Evolutionary conservation across 129 eudicot genomes (phyloP).

Genomic region (Artemisia annua): DNA sequence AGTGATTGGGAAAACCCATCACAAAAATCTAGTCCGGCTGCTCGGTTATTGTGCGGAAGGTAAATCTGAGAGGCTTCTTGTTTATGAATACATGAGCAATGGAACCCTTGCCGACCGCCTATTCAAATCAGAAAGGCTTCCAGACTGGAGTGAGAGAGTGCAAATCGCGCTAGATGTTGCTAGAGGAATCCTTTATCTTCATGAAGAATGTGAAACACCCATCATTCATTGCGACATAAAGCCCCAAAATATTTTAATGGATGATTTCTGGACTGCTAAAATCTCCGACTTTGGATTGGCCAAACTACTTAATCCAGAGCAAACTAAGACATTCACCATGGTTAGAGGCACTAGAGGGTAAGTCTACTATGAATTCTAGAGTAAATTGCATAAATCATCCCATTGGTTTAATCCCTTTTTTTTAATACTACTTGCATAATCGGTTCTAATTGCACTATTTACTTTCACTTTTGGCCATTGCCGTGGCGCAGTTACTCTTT

Average conservation of each 20-base stretch:
- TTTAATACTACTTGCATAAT: too few relatives aligned
- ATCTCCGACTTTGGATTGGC: slow-evolving; percentile 12
- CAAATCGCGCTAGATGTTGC: slow-evolving; percentile 37
- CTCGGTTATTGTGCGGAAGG: too few relatives aligned
- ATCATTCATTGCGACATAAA: slow-evolving; percentile 34
- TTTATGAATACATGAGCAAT: slow-evolving; percentile 8
- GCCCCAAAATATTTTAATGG: too few relatives aligned
- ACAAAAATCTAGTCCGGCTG: too few relatives aligned
- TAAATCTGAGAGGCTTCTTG: too few relatives aligned
- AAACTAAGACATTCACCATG: slow-evolving; percentile 10
- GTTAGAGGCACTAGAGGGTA: slow-evolving; percentile 13
- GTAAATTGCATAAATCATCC: too few relatives aligned
- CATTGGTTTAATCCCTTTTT: too few relatives aligned
- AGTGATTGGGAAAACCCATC: too few relatives aligned
- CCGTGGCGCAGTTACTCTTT: too few relatives aligned
- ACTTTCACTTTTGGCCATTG: too few relatives aligned
- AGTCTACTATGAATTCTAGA: not conserved
- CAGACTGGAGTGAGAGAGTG: slow-evolving; percentile 17
- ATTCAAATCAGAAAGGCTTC: slow-evolving; percentile 21
- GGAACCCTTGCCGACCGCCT: slow-evolving; percentile 33
- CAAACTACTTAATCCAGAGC: slow-evolving; percentile 1
- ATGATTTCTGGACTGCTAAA: slow-evolving; percentile 24
- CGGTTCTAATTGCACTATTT: too few relatives aligned
- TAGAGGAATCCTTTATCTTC: slow-evolving; percentile 29
- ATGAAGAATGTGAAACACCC: slow-evolving; percentile 40